phyloP scores from a whole-genome alignment of 768 basidiomycete genomes.

The Boletus subcaerulescens region DNA sequence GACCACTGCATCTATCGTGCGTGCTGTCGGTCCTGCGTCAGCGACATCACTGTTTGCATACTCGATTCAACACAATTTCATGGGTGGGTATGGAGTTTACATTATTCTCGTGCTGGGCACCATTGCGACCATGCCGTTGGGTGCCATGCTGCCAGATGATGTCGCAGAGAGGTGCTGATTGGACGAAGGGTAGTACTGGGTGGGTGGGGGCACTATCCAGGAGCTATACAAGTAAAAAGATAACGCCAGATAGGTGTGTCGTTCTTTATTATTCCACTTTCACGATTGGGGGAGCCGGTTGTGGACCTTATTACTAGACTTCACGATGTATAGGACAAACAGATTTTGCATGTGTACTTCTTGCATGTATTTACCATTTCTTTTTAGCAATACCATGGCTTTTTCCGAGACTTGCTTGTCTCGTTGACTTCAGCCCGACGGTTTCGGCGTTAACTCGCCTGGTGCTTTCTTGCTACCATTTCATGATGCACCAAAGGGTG shows the following conservation, averaged over 20 bases:
- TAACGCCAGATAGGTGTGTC: conserved; percentile 7
- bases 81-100: conserved; percentile 39
- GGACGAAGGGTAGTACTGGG: not conserved
- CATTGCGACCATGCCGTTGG: conserved; percentile 17
- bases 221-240: not conserved
- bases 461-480: not conserved
- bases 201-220: not conserved
- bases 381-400: conserved; percentile 17
- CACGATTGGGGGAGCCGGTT: not conserved
- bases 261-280: conserved; percentile 10
- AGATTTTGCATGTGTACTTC: conserved; percentile 14
- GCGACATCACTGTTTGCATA: conserved; percentile 38
- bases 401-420: conserved; percentile 6
- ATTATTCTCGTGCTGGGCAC: conserved; percentile 18
- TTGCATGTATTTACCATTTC: conserved; percentile 22
- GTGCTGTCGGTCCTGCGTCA: conserved; percentile 34
- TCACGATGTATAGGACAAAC: not conserved
- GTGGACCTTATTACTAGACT: not conserved
- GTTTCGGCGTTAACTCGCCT: not conserved
- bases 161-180: conserved; percentile 17
- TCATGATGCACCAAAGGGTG: conserved; percentile 20
- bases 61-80: conserved; percentile 32
- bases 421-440: not conserved
- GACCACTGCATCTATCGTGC: conserved; percentile 28
- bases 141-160: conserved; percentile 21